A percentile compares a stretch with the other conserved stretches of the same genome.
phyloP scores from a whole-genome alignment of 2,329 filamentous ascomycete genomes.

The Drechmeria coniospora region DNA sequence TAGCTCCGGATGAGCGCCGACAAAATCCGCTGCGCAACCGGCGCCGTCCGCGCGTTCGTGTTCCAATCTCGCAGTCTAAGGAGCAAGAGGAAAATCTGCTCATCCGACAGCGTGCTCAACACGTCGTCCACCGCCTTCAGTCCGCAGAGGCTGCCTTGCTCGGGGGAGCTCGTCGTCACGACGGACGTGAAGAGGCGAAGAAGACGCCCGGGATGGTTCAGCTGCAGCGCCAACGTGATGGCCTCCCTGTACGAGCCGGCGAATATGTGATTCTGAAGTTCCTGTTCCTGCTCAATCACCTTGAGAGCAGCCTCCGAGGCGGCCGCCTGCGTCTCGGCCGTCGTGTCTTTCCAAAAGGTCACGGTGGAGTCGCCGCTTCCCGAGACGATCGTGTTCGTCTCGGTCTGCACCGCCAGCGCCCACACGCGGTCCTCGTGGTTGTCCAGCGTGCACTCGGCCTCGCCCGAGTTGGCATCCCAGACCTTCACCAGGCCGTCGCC shows the following conservation, averaged over 20 bases:
- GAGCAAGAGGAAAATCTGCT: slow-evolving; percentile 73
- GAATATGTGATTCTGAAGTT: slow-evolving; percentile 83
- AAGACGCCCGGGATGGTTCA: slow-evolving; percentile 84
- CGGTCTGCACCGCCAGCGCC: slow-evolving; percentile 63
- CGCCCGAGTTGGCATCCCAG: slow-evolving; percentile 78
- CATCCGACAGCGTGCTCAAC: slow-evolving; percentile 60
- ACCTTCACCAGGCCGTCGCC: slow-evolving; percentile 93
- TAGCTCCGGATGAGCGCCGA: slow-evolving; percentile 68
- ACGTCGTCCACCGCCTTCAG: slow-evolving; percentile 66
- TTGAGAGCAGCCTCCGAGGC: slow-evolving; percentile 59
- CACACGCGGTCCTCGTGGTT: slow-evolving; percentile 95
- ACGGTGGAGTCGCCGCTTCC: slow-evolving; percentile 86
- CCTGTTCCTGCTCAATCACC: slow-evolving; percentile 85
- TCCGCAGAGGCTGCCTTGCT: slow-evolving; percentile 48
- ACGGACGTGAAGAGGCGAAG: slow-evolving; percentile 74
- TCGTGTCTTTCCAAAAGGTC: slow-evolving; percentile 92
- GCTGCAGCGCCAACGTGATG: slow-evolving; percentile 77
- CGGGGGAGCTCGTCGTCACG: slow-evolving; percentile 44
- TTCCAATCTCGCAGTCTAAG: slow-evolving; percentile 89
- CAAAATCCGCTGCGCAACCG: slow-evolving; percentile 73
- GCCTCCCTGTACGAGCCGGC: slow-evolving; percentile 81
- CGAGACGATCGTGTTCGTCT: slow-evolving; percentile 63
- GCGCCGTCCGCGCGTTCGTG: slow-evolving; percentile 76
- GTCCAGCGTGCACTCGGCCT: slow-evolving; percentile 78
- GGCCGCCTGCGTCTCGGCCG: slow-evolving; percentile 59